Base-by-base conservation (phyloP, 768 basidiomycete species). In the Polyporus arcularius region DNA sequence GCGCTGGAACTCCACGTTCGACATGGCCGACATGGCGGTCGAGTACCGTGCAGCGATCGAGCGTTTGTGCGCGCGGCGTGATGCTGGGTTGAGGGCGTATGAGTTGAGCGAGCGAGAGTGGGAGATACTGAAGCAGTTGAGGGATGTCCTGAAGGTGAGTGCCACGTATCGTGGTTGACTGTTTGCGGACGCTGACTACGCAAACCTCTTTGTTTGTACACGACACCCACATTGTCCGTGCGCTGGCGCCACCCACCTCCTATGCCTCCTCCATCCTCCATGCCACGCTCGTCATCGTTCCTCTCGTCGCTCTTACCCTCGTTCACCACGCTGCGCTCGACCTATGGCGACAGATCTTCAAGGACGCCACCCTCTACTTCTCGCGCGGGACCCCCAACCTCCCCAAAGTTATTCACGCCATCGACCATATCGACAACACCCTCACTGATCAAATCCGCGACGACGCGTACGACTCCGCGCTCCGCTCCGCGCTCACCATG, bases 331-430 rank as follows among this genome's bases (percentile, higher is more conserved):
- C n/a, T n/a, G n/a, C n/a, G n/a, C n/a, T n/a, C n/a, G n/a, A n/a
- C n/a, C n/a, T n/a, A n/a, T n/a, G n/a, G n/a, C n/a, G n/a, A 1
- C 31, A 66, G 65, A 43, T 59, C 3, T 62, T 69, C 50, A 69
- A 69, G 38, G 53, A 71, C 43, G 65, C 68, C 12, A 69, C 67
- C 2, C 53, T 62, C 8, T 71, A 63, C 59, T 72, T 72, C 66
- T 71, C 69, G 4, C 53, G 55, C 1, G 28, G 11, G 2, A 65
- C 63, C 0, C 69, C 65, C 1, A 72, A 69, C 41, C 65, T 72
- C n/a, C 60, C 71, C 1, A 68, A 46, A 3, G 65, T 73, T 15
- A 69, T 73, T n/a, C 72, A 65, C 0, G 66, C 67, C 7, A 73
- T 73, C 66, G 71, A 73, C 39, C 52, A 58, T 15, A 63, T 62